Base-by-base conservation (phyloP, 2,329 filamentous ascomycete species). In the Cladosporium sp. region DNA sequence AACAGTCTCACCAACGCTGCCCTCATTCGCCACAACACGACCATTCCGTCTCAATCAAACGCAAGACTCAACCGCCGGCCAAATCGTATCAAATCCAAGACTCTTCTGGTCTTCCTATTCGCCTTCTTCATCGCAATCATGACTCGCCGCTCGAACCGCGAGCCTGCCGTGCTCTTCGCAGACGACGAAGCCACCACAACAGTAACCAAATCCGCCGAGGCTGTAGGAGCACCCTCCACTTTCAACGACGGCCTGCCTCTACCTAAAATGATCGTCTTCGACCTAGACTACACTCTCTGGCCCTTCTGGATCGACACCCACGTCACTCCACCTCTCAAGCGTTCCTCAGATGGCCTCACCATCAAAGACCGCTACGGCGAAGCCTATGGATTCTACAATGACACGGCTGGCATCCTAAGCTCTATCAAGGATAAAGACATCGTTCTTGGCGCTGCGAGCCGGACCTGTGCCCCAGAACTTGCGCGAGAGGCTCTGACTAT, bases 241-340 rank as follows among this genome's bases (percentile, higher is more conserved):
- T 88, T 89, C 78, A 86, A 80, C 67, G 87, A 89, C 70, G 84
- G 87, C 50, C 85, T 88, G 0, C 91, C 92, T 0, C 85, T 97
- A 1, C 93, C 93, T 0, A 88, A 89, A 68, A 85, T 97, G 71
- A 85, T 98, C 72, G 91, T 95, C 69, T 97, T 98, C 80, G 95
- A 98, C 78, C 87, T 98, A 68, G 94, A 98, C 83, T 98, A 97
- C 83, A 98, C 95, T 0, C 84, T 98, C n/a, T 98, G 94, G 95
- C 93, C 93, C 5, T 97, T 97, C 80, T 98, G 94, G 94, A 89
- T 96, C 55, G 95, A 98, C 81, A 97, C 93, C 3, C 93, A 97
- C 79, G 90, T 95, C 72, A 87, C 88, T 28, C 85, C 88, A 7
- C 93, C 93, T 0, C 80, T 97, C 59, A 88, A 88, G 69, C 72